Evolutionary conservation across 2,329 filamentous ascomycete genomes (phyloP).

Genomic region (Alternaria postmessia): DNA sequence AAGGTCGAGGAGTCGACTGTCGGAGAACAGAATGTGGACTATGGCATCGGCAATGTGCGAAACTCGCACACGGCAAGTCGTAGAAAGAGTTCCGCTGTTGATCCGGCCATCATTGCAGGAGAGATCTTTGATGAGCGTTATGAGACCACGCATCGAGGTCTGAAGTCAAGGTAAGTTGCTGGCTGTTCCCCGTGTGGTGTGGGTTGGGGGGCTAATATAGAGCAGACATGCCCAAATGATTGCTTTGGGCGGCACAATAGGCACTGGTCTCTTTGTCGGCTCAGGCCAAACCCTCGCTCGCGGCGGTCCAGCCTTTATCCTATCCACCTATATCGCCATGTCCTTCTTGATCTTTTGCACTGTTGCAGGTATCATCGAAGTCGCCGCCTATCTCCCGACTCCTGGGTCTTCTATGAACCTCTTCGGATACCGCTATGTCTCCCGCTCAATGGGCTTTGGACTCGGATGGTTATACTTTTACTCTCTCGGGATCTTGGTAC

Average conservation of each 20-base stretch:
- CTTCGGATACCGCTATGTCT: conserved; percentile 57
- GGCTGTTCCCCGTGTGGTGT: conserved; percentile 8
- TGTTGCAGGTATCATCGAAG: conserved; percentile 51
- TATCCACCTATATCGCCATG: conserved; percentile 44
- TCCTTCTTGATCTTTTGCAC: conserved; percentile 38
- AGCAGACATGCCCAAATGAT: conserved; percentile 65
- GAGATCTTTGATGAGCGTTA: conserved; percentile 47
- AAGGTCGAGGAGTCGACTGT: conserved; percentile 11
- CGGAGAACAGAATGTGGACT: conserved; percentile 13
- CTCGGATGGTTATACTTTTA: conserved; percentile 43
- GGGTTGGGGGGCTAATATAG: conserved; percentile 50
- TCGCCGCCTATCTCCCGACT: conserved; percentile 66
- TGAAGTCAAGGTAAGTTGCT: conserved; percentile 48
- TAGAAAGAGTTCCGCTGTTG: conserved; percentile 35
- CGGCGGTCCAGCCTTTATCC: conserved; percentile 39
- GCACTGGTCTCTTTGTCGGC: conserved; percentile 68
- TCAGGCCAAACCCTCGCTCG: conserved; percentile 60
- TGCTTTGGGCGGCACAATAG: conserved; percentile 67
- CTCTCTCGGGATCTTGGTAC: conserved; percentile 41
- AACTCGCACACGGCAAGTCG: conserved; percentile 12
- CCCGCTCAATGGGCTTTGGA: conserved; percentile 68
- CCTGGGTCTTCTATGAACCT: conserved; percentile 62
- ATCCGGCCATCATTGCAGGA: conserved; percentile 35
- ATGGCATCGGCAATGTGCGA: conserved; percentile 19
- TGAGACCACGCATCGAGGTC: conserved; percentile 50